Evolutionary conservation across 2,329 filamentous ascomycete species (phyloP).

Genomic region (Epichloe sp.): DNA sequence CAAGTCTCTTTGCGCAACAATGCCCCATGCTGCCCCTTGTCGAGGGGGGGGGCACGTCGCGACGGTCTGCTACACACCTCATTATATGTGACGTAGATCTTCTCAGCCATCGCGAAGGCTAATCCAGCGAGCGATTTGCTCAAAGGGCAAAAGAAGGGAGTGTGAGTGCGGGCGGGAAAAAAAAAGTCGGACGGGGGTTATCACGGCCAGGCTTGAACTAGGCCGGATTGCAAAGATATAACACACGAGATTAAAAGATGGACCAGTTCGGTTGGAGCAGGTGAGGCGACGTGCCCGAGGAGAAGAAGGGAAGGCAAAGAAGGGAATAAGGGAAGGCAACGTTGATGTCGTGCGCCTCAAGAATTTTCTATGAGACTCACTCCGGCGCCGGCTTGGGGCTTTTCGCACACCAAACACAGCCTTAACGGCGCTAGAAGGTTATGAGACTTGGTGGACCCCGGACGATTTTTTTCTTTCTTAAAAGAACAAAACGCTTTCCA

Average conservation of each 20-base stretch:
- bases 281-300: slow-evolving; percentile 9
- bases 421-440: not conserved
- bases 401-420: not conserved
- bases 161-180: too few relatives aligned
- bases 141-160: too few relatives aligned
- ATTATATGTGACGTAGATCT: slow-evolving; percentile 85
- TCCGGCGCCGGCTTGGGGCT: not conserved
- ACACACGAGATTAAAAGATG: too few relatives aligned
- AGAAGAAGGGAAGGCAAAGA: not conserved
- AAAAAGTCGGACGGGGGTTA: too few relatives aligned
- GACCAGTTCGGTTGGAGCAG: not conserved
- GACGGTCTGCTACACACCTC: slow-evolving; percentile 44
- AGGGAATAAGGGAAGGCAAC: not conserved
- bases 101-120: slow-evolving; percentile 58
- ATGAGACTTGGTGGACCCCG: not conserved
- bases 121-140: too few relatives aligned
- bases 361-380: not conserved
- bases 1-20: not conserved
- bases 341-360: not conserved
- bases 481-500: not conserved
- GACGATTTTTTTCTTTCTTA: not conserved
- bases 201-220: too few relatives aligned
- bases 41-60: too few relatives aligned
- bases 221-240: too few relatives aligned
- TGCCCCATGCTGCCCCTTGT: not conserved